phyloP scores from a whole-genome alignment of 805 yeast genomes.

The Isabelozyma gotoi region DNA sequence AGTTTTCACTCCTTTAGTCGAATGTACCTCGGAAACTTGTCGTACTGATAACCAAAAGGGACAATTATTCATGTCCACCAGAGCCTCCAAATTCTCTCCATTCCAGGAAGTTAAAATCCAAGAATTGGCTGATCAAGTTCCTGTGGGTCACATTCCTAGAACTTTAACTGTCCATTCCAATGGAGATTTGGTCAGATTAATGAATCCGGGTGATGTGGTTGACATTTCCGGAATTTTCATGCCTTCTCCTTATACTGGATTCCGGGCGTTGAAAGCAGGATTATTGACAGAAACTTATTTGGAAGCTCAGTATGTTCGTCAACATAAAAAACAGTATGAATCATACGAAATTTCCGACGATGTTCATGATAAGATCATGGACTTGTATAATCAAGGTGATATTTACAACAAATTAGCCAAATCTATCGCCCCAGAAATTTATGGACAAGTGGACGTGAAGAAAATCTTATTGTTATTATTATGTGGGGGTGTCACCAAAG shows the following conservation, averaged over 20 bases:
- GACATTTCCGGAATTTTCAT: conserved; percentile 90
- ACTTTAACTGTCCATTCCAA: conserved; percentile 81
- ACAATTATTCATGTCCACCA: conserved; percentile 84
- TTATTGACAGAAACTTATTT: conserved; percentile 89
- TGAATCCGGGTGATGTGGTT: conserved; percentile 93
- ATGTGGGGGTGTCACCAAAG: conserved; percentile 95
- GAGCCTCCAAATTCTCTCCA: conserved; percentile 93
- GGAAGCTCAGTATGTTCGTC: conserved; percentile 81
- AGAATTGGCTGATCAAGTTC: conserved; percentile 94
- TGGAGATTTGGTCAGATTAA: conserved; percentile 83
- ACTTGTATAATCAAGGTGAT: conserved; percentile 59
- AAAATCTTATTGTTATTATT: conserved; percentile 81
- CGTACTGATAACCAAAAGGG: conserved; percentile 78
- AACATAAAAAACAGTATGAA: conserved; percentile 87
- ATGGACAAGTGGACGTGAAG: conserved; percentile 90
- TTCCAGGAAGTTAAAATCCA: conserved; percentile 96
- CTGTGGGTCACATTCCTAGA: conserved; percentile 97
- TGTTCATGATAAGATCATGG: conserved; percentile 53
- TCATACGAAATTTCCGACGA: conserved; percentile 56
- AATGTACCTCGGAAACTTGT: conserved; percentile 85
- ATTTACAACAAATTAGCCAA: conserved; percentile 77
- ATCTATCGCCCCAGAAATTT: conserved; percentile 97
- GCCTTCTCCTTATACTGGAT: conserved; percentile 96
- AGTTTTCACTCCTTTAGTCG: conserved; percentile 81
- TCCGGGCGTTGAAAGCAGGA: conserved; percentile 89